A percentile compares a stretch with the other conserved stretches of the same genome.
Conservation (phyloP, 2,329 filamentous ascomycete species). For the Capronia coronata region DNA sequence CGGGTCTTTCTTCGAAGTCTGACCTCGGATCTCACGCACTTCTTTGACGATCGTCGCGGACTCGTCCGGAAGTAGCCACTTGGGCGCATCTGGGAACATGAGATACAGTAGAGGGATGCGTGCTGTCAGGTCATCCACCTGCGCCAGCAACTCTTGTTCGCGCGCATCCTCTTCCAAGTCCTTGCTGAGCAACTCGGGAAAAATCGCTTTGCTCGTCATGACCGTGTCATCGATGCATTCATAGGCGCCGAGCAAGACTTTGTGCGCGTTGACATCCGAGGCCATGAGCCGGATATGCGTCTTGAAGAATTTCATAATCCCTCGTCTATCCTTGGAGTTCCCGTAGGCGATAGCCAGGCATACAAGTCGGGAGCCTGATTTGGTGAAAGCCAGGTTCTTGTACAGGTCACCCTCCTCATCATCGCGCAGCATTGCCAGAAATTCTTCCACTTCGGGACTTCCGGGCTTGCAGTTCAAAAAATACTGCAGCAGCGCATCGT, state of each 20-base stretch:
- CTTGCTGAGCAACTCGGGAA: conserved; percentile 76
- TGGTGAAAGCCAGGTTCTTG: conserved; percentile 95
- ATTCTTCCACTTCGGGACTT: conserved; percentile 76
- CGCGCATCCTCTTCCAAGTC: conserved; percentile 40
- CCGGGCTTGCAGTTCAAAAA: conserved; percentile 72
- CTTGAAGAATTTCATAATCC: conserved; percentile 81
- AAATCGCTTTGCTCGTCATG: conserved; percentile 74
- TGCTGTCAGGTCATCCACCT: conserved; percentile 43
- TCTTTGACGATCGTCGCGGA: conserved; percentile 69
- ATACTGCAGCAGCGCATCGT: conserved; percentile 97
- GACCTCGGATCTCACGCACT: conserved; percentile 68
- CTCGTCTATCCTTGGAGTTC: conserved; percentile 85
- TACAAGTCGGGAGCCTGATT: conserved; percentile 74
- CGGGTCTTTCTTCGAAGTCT: conserved; percentile 88
- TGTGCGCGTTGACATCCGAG: conserved; percentile 68
- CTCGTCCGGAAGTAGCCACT: conserved; percentile 55
- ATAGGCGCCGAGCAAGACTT: conserved; percentile 75
- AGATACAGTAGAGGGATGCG: conserved; percentile 70
- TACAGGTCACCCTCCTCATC: conserved; percentile 85
- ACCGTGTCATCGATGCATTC: conserved; percentile 95
- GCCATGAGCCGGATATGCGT: conserved; percentile 83
- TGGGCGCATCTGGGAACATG: conserved; percentile 57
- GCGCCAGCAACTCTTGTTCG: conserved; percentile 40
- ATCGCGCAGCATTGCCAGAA: conserved; percentile 82
- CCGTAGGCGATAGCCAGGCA: conserved; percentile 78